phyloP scores from a whole-genome alignment of 495 filamentous ascomycete species.

The Sordaria brevicollis region DNA sequence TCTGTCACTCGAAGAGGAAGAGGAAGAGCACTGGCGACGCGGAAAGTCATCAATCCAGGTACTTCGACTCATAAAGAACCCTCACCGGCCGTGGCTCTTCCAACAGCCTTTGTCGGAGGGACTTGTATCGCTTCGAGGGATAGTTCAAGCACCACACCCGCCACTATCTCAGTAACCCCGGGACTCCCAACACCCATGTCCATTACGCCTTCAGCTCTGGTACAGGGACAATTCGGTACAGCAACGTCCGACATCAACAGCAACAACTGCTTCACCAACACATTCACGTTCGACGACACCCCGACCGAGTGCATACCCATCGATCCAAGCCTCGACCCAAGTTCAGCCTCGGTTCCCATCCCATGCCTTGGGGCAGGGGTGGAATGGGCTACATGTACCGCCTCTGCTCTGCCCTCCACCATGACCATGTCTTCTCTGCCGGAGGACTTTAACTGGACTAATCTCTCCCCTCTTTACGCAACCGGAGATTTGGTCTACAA shows the following conservation, averaged over 20 bases:
- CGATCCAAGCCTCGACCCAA: background rate
- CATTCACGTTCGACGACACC: background rate
- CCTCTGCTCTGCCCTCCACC: background rate
- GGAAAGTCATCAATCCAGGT: background rate
- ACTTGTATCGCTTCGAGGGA: background rate
- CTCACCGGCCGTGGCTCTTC: background rate
- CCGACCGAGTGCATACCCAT: background rate
- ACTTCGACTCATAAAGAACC: background rate
- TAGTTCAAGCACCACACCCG: background rate
- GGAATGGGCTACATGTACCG: constrained; percentile 6
- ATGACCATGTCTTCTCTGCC: constrained; percentile 24
- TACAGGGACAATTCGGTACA: background rate
- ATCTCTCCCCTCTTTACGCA: constrained; percentile 42
- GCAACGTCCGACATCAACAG: background rate
- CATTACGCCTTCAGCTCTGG: background rate
- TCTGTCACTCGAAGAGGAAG: background rate
- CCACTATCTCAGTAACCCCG: background rate
- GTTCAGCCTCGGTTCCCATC: background rate
- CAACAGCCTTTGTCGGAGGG: background rate
- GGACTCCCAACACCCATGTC: background rate
- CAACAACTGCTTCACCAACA: background rate
- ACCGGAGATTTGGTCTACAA: constrained; percentile 44
- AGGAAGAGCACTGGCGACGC: background rate
- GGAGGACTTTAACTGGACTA: constrained; percentile 33
- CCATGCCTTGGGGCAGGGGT: background rate